Conservation (phyloP, 1,139 yeast species). For the Suhomyces maxii region DNA sequence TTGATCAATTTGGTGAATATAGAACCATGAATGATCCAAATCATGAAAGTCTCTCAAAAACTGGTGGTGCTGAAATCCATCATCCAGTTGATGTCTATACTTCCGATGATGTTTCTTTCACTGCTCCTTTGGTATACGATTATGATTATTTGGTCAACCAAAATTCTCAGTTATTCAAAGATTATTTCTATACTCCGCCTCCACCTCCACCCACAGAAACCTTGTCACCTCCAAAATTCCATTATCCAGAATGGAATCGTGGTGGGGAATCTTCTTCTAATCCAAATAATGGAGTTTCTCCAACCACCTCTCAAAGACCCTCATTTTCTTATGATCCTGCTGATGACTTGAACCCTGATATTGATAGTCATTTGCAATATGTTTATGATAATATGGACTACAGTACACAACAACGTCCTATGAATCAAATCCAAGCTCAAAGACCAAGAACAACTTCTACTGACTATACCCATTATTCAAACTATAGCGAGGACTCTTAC, state of each 20-base stretch:
- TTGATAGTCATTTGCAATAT: constrained; percentile 15
- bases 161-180: constrained; percentile 42
- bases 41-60: neutral
- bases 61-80: constrained; percentile 4
- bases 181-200: constrained; percentile 35
- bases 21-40: constrained; percentile 11
- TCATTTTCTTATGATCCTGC: constrained; percentile 12
- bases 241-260: constrained; percentile 25
- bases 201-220: constrained; percentile 13
- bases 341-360: constrained; percentile 8
- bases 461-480: constrained; percentile 8
- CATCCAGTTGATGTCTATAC: constrained; percentile 16
- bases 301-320: constrained; percentile 17
- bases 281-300: constrained; percentile 10
- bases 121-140: constrained; percentile 48
- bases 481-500: constrained; percentile 16
- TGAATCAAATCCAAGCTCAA: neutral
- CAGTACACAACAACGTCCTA: constrained; percentile 1
- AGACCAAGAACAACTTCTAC: neutral
- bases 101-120: constrained; percentile 17
- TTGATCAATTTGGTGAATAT: constrained; percentile 41
- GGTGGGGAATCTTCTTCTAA: neutral
- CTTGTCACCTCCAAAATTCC: constrained; percentile 22
- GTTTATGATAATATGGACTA: constrained; percentile 19
- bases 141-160: constrained; percentile 40